Conservation (phyloP, 257 asterid species). For the Solanum raphanifolium region DNA sequence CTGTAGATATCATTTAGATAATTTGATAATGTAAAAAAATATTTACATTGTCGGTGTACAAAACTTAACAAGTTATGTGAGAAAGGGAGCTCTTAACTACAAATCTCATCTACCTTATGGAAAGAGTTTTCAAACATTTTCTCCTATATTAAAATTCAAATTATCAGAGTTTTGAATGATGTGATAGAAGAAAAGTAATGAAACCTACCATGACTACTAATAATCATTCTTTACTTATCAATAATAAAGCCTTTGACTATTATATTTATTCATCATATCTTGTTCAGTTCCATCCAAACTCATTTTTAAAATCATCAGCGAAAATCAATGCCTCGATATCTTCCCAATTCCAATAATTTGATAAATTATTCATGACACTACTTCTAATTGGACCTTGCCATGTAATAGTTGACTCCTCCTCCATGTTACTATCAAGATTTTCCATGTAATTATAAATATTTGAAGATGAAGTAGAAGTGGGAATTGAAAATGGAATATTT, state of each 20-base stretch:
- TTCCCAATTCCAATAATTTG: constrained; percentile 27
- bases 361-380: background rate
- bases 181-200: background rate
- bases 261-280: background rate
- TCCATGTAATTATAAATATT: constrained; percentile 4
- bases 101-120: background rate
- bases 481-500: background rate
- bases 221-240: background rate
- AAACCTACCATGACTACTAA: background rate
- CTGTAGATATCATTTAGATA: background rate
- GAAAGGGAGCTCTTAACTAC: background rate
- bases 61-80: background rate
- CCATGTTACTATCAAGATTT: constrained; percentile 21
- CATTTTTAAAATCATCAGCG: constrained; percentile 12
- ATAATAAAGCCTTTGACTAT: background rate
- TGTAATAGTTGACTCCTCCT: constrained; percentile 33
- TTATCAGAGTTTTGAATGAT: background rate
- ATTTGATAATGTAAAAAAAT: background rate
- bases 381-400: constrained; percentile 28
- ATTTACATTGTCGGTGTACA: background rate
- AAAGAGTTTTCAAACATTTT: background rate
- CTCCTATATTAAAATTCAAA: background rate
- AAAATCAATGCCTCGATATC: constrained; percentile 19
- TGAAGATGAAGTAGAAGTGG: background rate
- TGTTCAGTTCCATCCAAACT: background rate